phyloP scores from a whole-genome alignment of 345 rosid genomes.

The Eucalyptus sp. region DNA sequence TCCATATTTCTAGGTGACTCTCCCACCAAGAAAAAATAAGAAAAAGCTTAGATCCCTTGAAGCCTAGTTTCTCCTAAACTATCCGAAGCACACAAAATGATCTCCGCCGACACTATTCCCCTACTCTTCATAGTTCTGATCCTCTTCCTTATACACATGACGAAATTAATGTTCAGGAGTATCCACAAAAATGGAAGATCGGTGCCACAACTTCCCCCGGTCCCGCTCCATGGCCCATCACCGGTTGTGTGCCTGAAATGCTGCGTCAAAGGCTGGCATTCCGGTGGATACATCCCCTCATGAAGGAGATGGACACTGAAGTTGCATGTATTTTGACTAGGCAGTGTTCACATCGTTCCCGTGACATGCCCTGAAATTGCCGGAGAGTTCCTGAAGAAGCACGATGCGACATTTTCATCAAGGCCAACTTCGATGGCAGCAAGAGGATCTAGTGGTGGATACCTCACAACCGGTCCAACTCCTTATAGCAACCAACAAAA shows the following conservation, averaged over 20 bases:
- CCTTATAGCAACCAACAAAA: too few relatives aligned
- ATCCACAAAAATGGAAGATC: not conserved
- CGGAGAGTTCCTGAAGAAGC: too few relatives aligned
- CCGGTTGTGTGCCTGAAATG: conserved; percentile 16
- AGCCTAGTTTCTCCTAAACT: not conserved
- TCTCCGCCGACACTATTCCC: not conserved
- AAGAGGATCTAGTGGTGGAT: too few relatives aligned
- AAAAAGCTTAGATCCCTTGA: not conserved
- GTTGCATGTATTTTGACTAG: conserved; percentile 26
- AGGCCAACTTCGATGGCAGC: too few relatives aligned
- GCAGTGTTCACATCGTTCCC: not conserved
- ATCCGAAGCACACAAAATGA: not conserved
- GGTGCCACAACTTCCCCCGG: not conserved
- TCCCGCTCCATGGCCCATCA: conserved; percentile 22
- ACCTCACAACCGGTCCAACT: too few relatives aligned
- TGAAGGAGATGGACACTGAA: not conserved
- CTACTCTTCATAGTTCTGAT: too few relatives aligned
- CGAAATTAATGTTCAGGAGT: not conserved
- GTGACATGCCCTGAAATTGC: too few relatives aligned
- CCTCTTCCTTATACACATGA: not conserved
- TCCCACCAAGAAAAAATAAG: not conserved
- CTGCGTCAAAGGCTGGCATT: conserved; percentile 1
- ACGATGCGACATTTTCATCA: too few relatives aligned
- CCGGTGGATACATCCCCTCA: conserved; percentile 7
- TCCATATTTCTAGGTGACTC: not conserved